Evolutionary conservation across 345 rosid species (phyloP), one percentile per base, ranked within the genome.

Genomic region (Hirschfeldia incana): DNA sequence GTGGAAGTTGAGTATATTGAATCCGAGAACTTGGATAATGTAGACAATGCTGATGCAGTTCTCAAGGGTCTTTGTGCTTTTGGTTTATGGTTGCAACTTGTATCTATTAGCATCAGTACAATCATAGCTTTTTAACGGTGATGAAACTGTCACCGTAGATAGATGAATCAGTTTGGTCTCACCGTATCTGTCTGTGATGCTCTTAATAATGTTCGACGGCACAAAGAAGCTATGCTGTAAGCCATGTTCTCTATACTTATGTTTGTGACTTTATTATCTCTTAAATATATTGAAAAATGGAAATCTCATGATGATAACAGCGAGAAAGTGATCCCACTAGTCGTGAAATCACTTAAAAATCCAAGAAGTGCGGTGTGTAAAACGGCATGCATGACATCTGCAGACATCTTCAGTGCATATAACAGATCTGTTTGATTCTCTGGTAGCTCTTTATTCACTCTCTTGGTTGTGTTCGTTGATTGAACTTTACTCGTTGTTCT

Each of bases 331-430:
- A 83, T 90, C 53, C 85, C 66, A 5, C 37, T 61, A 17, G 17
- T 61, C 5, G 65, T 92, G 76, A 92, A 92, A 83, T 88, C 96
- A 49, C 66, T 91, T 82, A 94, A 94, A 85, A 94, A 94, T 83
- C 98, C 98, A 34, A 92, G 92, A 85, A 94, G 98, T 69, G 97
- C 98, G 55, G 88, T 94, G 10, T 87, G 96, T 80, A 94, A 94
- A 86, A 92, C 96, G 34, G 95, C 96, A 69, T 82, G 90, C 57
- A 92, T 94, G 98, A 87, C 97, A 28, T 82, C 91, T 65, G 85
- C 90, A 17, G 66, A 62, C 82, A 81, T 94, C 72, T 92, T 90
- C 80, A 78, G 58, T 77, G 84, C 91, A 15, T 94, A 89, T 63
- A 85, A n/a, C n/a, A n/a, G n/a, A n/a, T n/a, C n/a, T n/a, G n/a